These are phyloP conservation scores for Rhytidiadelphus loreus DNA, from an alignment of 225 moss, liverwort and hornwort genomes.

Conservation along the genomic window DNA sequence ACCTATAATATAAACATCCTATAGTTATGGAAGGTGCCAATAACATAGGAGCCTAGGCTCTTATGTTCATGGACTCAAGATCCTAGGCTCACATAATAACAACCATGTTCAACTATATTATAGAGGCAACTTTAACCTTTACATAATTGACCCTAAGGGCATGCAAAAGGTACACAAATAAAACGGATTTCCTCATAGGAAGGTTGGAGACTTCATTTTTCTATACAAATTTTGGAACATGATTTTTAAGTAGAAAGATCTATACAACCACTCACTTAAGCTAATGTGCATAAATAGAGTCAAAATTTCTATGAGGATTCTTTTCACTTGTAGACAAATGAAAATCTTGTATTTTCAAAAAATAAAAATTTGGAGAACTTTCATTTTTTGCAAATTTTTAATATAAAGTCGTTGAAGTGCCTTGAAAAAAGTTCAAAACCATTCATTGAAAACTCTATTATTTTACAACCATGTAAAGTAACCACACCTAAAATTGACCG, in stretches of 20 bases:
- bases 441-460: not conserved
- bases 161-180: rapidly evolving
- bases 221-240: not conserved
- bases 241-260: not conserved
- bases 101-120: not conserved
- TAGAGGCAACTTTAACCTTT: not conserved
- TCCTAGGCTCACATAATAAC: too few species aligned
- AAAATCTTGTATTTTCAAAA: not conserved
- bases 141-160: not conserved
- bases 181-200: rapidly evolving
- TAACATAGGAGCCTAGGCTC: too few species aligned
- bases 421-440: not conserved
- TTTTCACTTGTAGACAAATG: not conserved
- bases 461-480: not conserved
- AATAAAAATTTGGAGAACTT: too few species aligned
- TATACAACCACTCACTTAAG: not conserved
- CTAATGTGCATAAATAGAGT: not conserved
- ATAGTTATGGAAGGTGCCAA: too few species aligned
- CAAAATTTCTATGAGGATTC: too few species aligned
- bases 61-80: too few species aligned
- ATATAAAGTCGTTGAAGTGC: not conserved
- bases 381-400: not conserved
- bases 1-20: too few species aligned
- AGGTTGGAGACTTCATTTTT: not conserved
- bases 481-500: too few species aligned